Conservation (phyloP, 305 asterid genomes). For the Ilex paraguariensis region DNA sequence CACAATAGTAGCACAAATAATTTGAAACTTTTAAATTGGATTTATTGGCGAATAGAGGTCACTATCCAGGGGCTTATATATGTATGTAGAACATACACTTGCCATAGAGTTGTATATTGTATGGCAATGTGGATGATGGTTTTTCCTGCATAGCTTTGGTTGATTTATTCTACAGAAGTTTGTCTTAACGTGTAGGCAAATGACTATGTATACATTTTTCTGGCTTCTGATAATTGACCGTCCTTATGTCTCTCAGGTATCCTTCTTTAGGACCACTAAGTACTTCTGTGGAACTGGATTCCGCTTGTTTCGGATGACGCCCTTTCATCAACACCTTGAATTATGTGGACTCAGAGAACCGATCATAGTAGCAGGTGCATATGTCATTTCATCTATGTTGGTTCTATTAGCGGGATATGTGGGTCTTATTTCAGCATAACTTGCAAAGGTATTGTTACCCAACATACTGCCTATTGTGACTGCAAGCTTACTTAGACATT, state of each 20-base stretch:
- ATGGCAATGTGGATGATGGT: no score
- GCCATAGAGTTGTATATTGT: no score
- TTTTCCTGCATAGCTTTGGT: background rate
- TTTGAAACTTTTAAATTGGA: no score
- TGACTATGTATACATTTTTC: background rate
- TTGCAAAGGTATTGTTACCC: background rate
- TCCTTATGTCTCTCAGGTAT: conserved; percentile 33
- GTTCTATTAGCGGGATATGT: conserved; percentile 60
- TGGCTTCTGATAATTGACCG: conserved; percentile 8
- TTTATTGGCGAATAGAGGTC: no score
- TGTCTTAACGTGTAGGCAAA: no score
- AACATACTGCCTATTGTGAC: no score
- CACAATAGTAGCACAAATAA: no score
- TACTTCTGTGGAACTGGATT: conserved; percentile 35
- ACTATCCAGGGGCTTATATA: no score
- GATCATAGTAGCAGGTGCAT: conserved; percentile 57
- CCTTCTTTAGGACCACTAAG: conserved; percentile 42
- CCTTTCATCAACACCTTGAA: conserved; percentile 68
- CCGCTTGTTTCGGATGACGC: conserved; percentile 41
- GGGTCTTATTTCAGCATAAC: conserved; percentile 67
- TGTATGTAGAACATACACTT: no score
- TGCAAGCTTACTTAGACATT: no score
- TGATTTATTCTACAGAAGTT: background rate
- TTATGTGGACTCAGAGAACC: conserved; percentile 70
- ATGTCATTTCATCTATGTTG: conserved; percentile 44